Percentiles rank a stretch among this genome's conserved stretches.
These are phyloP conservation scores for Metarhizium brunneum DNA, from an alignment of 2,329 filamentous ascomycete species.

Conservation along the genomic window DNA sequence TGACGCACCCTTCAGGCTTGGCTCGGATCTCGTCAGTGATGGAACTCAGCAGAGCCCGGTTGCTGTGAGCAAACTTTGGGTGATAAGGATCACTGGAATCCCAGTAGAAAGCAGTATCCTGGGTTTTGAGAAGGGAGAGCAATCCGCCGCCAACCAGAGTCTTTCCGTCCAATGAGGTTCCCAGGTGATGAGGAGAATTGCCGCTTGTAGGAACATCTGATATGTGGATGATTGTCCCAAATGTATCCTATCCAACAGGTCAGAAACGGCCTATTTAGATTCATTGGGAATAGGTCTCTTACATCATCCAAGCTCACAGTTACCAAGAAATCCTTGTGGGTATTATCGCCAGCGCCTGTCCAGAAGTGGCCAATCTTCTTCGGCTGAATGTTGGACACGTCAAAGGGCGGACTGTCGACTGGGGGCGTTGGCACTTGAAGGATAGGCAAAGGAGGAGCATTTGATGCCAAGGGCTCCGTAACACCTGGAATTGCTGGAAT, in stretches of 20 bases:
- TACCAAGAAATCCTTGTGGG: slow-evolving; percentile 49
- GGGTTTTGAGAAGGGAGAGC: slow-evolving; percentile 48
- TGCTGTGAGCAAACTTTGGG: slow-evolving; percentile 50
- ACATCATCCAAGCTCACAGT: slow-evolving; percentile 51
- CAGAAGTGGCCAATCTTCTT: slow-evolving; percentile 61
- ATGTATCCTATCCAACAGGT: slow-evolving; percentile 37
- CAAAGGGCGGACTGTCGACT: slow-evolving; percentile 43
- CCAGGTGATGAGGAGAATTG: slow-evolving; percentile 52
- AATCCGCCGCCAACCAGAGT: slow-evolving; percentile 48
- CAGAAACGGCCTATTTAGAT: too few species aligned
- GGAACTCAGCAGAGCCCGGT: slow-evolving; percentile 47
- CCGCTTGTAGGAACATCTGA: slow-evolving; percentile 50
- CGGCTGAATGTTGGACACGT: slow-evolving; percentile 44
- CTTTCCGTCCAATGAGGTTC: slow-evolving; percentile 45
- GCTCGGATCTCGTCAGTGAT: slow-evolving; percentile 55
- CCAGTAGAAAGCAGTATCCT: slow-evolving; percentile 55
- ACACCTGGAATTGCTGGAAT: slow-evolving; percentile 51
- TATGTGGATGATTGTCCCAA: slow-evolving; percentile 48
- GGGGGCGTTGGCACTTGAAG: slow-evolving; percentile 51
- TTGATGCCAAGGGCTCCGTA: slow-evolving; percentile 36
- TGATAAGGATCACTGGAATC: slow-evolving; percentile 49
- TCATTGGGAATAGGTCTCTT: slow-evolving; percentile 10
- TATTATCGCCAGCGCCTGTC: slow-evolving; percentile 51
- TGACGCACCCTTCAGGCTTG: slow-evolving; percentile 44
- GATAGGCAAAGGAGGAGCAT: slow-evolving; percentile 45